These are phyloP conservation scores for Penicillium sp. DNA, from an alignment of 2,329 filamentous ascomycete species.

Conservation along the genomic window DNA sequence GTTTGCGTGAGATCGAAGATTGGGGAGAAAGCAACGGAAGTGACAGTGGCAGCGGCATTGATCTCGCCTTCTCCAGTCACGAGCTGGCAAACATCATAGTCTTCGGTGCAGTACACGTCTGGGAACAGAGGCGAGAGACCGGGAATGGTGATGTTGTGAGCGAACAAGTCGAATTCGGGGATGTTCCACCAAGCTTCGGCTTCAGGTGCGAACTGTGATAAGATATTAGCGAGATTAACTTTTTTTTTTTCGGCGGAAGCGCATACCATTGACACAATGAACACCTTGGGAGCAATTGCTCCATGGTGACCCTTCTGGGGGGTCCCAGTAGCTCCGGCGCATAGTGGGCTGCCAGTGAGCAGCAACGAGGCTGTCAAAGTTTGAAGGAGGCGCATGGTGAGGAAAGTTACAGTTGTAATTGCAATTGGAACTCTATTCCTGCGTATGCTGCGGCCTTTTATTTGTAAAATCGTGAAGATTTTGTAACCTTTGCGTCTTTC, in stretches of 20 bases:
- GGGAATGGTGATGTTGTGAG: conserved; percentile 58
- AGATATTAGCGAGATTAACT: background rate
- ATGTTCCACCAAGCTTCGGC: conserved; percentile 62
- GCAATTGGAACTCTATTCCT: background rate
- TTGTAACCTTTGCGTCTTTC: background rate
- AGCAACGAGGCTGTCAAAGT: conserved; percentile 16
- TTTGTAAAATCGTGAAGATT: conserved; percentile 1
- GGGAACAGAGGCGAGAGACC: conserved; percentile 67
- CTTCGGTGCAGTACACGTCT: conserved; percentile 61
- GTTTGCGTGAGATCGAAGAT: conserved; percentile 64
- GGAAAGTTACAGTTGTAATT: background rate
- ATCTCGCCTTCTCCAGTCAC: conserved; percentile 70
- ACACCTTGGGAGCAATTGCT: conserved; percentile 42
- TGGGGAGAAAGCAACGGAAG: conserved; percentile 61
- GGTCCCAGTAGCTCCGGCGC: conserved; percentile 7
- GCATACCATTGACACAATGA: conserved; percentile 45
- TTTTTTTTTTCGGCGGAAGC: background rate
- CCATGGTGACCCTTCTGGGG: background rate
- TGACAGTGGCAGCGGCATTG: conserved; percentile 68
- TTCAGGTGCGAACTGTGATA: conserved; percentile 60
- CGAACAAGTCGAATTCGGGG: conserved; percentile 56
- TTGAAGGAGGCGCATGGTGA: conserved; percentile 15
- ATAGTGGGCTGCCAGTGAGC: conserved; percentile 16
- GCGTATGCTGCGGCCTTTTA: background rate
- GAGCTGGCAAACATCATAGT: conserved; percentile 65